Base-by-base conservation (phyloP, 345 rosid genomes). In the Citrus maxima region DNA sequence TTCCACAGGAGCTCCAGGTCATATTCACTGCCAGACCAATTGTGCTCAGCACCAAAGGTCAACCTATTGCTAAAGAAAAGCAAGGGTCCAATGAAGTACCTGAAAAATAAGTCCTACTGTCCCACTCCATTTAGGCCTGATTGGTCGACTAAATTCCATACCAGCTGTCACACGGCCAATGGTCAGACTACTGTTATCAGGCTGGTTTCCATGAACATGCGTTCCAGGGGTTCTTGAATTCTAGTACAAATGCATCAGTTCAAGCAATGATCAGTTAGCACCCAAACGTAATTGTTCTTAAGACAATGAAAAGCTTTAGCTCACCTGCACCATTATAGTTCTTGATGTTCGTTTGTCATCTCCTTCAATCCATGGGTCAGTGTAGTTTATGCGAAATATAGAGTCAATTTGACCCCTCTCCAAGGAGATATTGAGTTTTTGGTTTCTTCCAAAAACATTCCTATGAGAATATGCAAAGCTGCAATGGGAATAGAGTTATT, bases 321-420 rank as follows among this genome's bases (percentile, higher is more conserved):
- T 40, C 85, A 96, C 99, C 97, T 94, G 99, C 82, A 94, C 87
- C 94, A 87, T 91, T 80, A 92, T 89, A 60, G 98, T 90, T 80
- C 97, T 90, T 69, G 98, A 93, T 74, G 97, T 94, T 79, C 92
- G 88, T 80, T 94, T 96, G 85, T 96, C 98, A 74, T 94, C 97
- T 67, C 98, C 98, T 87, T 92, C 93, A 85, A 96, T 96, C 99
- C 99, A 96, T 54, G 99, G 99, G 85, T 94, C 99, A 22, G 94
- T 94, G 87, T 94, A 96, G 84, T 96, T 96, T 78, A 91, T 68
- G 38, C 97, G 94, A 80, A 91, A 94, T 83, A 94, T 90, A 10
- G 99, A 96, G 84, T 96, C 98, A 81, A 93, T 89, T 85, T 96
- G 99, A 77, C 99, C 97, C 83, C 95, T 90, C 87, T 94, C 98